Base-by-base conservation (phyloP, 2,329 filamentous ascomycete genomes). In the Beauveria sp. region DNA sequence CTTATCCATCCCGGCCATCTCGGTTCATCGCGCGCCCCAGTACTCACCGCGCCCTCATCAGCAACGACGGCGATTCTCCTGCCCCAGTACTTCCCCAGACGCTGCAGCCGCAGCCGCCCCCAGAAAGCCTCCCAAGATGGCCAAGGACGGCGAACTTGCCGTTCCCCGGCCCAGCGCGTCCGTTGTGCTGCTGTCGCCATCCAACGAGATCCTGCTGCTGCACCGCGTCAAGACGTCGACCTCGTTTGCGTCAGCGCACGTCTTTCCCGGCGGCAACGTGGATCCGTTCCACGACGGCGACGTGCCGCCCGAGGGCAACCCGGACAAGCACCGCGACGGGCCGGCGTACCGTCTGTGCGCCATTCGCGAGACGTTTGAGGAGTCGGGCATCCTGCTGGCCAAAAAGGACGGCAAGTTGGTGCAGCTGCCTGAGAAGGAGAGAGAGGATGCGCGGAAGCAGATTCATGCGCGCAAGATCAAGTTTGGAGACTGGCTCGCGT, bases 181-280 rank as follows among this genome's bases (percentile, higher is more conserved):
- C 67, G 86, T 98, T 52, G 79, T 98, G 40, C 82, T 98, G 16
- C 79, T 99, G 53, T 97, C 95, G 0, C 89, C 92, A 0, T 80
- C 83, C 56, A 97, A 98, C 73, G 87, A 96, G 72, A 85, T 98
- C 52, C 83, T 99, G 1, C 85, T 98, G 20, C 85, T 98, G 9
- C 92, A 92, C 73, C 88, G 95, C 65, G 91, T 96, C 3, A 83
- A 88, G 66, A 91, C 88, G 1, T 95, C 91, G 0, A 86, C 84
- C 1, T 89, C 92, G 3, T 98, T 97, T 70, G 85, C 93, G 4
- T 93, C 91, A 0, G 95, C 93, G 0, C 92, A 98, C 71, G 95
- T 99, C 64, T 99, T 99, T 67, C 93, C 95, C 0, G 95, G 95
- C 40, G 95, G 95, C 6, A 92, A 92, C 68, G 81, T 96, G 24